Percentiles rank a stretch among this genome's conserved stretches.
These are phyloP conservation scores for Paecilomyces variotii DNA, from an alignment of 2,329 filamentous ascomycete species.

Conservation along the genomic window DNA sequence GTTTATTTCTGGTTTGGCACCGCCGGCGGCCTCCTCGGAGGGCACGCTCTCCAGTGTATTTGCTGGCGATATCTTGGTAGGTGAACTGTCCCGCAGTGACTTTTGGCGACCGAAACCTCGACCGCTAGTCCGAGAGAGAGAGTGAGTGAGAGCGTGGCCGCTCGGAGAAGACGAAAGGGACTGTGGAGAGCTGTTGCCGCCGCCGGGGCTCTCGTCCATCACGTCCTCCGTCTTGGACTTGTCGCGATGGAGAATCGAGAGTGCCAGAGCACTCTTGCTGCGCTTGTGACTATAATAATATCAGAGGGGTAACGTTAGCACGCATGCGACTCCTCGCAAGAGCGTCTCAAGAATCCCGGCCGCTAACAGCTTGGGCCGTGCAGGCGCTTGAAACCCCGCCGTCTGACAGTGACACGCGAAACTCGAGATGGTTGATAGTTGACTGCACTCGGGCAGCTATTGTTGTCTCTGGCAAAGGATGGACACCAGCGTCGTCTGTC, in stretches of 20 bases:
- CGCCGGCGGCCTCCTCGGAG: conserved; percentile 16
- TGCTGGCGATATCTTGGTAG: conserved; percentile 14
- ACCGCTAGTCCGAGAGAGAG: conserved; percentile 14
- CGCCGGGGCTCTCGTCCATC: conserved; percentile 17
- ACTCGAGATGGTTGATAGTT: not conserved
- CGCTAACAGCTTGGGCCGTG: not conserved
- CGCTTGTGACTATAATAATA: conserved; percentile 40
- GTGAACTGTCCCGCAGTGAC: conserved; percentile 19
- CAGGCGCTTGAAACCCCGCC: not conserved
- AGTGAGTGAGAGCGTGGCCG: conserved; percentile 19
- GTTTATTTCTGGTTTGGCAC: conserved; percentile 26
- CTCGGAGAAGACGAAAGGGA: conserved; percentile 18
- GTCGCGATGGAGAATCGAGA: conserved; percentile 47
- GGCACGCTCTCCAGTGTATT: conserved; percentile 19
- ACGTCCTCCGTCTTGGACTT: conserved; percentile 40
- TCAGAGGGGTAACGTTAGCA: not conserved
- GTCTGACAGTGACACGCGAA: not conserved
- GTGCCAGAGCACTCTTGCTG: conserved; percentile 46
- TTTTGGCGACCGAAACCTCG: conserved; percentile 19
- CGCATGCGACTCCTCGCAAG: not conserved
- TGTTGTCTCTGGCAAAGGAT: not conserved
- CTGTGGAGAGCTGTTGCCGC: conserved; percentile 18
- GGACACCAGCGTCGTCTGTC: not conserved
- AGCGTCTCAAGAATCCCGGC: not conserved
- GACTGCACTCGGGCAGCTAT: not conserved